Evolutionary conservation across 1,139 yeast species (phyloP).

Genomic region (Suhomyces coccinellae): DNA sequence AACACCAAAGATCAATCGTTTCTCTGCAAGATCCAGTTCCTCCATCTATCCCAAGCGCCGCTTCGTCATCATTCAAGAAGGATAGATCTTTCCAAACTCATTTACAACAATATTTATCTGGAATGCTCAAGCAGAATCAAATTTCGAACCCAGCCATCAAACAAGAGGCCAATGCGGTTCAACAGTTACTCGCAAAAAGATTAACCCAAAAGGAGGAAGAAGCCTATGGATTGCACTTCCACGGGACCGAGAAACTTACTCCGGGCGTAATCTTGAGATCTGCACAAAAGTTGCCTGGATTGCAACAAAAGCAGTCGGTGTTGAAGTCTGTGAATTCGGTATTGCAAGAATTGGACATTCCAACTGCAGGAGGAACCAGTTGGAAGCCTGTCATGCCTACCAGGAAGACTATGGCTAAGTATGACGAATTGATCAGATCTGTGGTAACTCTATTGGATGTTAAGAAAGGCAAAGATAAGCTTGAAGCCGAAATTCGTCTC

Average conservation of each 20-base stretch:
- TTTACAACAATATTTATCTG: constrained; percentile 45
- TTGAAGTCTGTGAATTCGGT: constrained; percentile 75
- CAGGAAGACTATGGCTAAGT: constrained; percentile 71
- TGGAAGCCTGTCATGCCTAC: constrained; percentile 89
- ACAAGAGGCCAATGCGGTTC: constrained; percentile 41
- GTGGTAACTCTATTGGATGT: constrained; percentile 77
- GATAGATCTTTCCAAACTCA: constrained; percentile 56
- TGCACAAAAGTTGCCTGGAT: constrained; percentile 48
- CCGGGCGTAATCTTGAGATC: constrained; percentile 84
- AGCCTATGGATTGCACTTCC: constrained; percentile 81
- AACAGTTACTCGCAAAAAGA: constrained; percentile 51
- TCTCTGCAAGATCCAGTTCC: constrained; percentile 51
- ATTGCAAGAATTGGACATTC: constrained; percentile 74
- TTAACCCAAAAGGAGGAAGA: constrained; percentile 79
- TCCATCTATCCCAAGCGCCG: constrained; percentile 59
- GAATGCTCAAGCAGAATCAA: constrained; percentile 40
- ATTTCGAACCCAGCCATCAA: constrained; percentile 27
- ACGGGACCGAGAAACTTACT: constrained; percentile 67
- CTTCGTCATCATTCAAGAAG: constrained; percentile 51
- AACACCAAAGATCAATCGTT: constrained; percentile 31
- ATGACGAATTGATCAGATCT: constrained; percentile 72
- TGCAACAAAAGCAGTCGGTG: constrained; percentile 56
- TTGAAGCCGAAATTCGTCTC: constrained; percentile 75
- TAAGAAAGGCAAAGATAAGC: constrained; percentile 83
- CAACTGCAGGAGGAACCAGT: constrained; percentile 56